Conservation (phyloP, 441 rosid genomes). For the Brassica hybrid region DNA sequence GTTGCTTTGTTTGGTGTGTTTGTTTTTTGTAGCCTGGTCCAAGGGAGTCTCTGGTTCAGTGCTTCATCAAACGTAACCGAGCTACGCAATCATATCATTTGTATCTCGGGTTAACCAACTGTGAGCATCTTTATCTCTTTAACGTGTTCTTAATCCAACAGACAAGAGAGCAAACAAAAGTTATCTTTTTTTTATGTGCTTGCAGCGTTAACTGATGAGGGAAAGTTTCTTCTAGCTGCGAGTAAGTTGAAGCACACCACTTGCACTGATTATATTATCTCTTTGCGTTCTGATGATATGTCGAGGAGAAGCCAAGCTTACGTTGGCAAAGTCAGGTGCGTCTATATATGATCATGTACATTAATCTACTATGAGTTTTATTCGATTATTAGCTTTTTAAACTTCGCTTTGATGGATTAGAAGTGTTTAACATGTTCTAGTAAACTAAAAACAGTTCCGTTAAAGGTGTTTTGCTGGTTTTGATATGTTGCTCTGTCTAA, state of each 20-base stretch:
- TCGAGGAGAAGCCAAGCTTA: conserved; percentile 53
- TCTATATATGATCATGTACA: neutral
- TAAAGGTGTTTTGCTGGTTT: no score
- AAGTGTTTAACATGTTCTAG: neutral
- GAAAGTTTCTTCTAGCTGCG: conserved; percentile 76
- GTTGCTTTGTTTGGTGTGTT: no score
- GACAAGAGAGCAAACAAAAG: neutral
- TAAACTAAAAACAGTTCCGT: no score
- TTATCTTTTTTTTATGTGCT: no score
- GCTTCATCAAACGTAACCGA: conserved; percentile 67
- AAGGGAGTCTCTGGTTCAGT: conserved; percentile 72
- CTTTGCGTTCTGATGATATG: conserved; percentile 58
- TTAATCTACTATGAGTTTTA: neutral
- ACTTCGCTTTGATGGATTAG: no score
- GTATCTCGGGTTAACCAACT: conserved; percentile 61
- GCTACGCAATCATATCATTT: conserved; percentile 60
- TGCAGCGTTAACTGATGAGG: conserved; percentile 63
- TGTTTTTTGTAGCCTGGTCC: conserved; percentile 99
- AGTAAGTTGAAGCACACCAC: conserved; percentile 66
- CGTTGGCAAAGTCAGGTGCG: conserved; percentile 68
- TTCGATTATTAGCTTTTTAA: neutral
- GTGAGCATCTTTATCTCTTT: conserved; percentile 42
- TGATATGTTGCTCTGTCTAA: no score
- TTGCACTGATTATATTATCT: conserved; percentile 67
- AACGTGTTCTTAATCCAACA: neutral